These are phyloP conservation scores for Aspergillus mulundensis DNA, from an alignment of 495 filamentous ascomycete genomes.

Conservation along the genomic window DNA sequence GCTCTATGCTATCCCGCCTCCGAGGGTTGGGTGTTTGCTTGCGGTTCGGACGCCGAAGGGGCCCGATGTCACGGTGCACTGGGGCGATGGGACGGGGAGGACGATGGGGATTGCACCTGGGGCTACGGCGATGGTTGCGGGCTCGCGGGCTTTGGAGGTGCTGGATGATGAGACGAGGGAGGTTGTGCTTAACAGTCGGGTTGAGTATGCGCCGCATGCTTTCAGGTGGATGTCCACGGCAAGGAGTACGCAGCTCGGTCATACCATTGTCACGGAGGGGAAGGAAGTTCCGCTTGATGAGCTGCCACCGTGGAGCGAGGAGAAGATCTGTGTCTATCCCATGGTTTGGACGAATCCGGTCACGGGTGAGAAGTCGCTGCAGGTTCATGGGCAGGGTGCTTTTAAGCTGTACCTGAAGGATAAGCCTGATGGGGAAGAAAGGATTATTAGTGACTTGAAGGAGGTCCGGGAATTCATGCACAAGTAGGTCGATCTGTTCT, in stretches of 20 bases:
- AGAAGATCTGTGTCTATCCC: conserved; percentile 6
- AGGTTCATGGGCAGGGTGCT: conserved; percentile 3
- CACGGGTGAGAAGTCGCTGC: conserved; percentile 5
- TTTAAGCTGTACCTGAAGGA: conserved; percentile 3
- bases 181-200: neutral
- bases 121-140: conserved; percentile 3
- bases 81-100: conserved; percentile 7
- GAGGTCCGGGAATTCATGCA: conserved; percentile 7
- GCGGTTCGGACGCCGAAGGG: conserved; percentile 8
- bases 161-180: neutral
- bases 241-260: conserved; percentile 1
- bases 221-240: conserved; percentile 7
- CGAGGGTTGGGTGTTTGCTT: conserved; percentile 3
- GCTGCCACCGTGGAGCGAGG: neutral
- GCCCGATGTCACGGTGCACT: conserved; percentile 6
- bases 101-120: conserved; percentile 7
- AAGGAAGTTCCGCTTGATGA: neutral
- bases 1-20: conserved; percentile 4
- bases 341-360: conserved; percentile 10
- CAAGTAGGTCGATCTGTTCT: neutral
- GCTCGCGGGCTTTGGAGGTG: neutral
- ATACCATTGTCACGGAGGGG: neutral
- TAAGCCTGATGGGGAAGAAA: neutral
- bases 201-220: conserved; percentile 6
- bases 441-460: neutral